Percentiles rank a stretch among this genome's conserved stretches.
These are phyloP conservation scores for Xylariaceae sp. DNA, from an alignment of 2,329 filamentous ascomycete genomes.

Conservation along the genomic window DNA sequence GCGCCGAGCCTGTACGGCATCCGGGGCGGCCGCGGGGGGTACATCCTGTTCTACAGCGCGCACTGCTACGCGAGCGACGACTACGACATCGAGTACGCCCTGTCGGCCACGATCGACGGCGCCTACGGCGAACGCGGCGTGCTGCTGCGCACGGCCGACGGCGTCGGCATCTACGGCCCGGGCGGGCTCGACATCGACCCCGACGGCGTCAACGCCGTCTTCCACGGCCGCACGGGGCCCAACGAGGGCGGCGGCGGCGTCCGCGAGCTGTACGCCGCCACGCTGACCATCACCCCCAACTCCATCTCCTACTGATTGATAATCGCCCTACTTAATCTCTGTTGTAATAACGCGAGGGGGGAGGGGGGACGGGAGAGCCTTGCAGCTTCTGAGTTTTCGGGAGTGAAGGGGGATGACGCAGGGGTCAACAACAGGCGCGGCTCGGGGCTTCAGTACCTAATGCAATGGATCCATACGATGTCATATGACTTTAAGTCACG, in stretches of 20 bases:
- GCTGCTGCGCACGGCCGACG: conserved; percentile 21
- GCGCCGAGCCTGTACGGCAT: conserved; percentile 23
- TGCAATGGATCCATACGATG: too few species aligned
- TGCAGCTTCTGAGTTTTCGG: too few species aligned
- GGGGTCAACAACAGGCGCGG: too few species aligned
- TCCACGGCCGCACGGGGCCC: conserved; percentile 19
- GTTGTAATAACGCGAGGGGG: too few species aligned
- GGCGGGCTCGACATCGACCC: conserved; percentile 25
- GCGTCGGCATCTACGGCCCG: conserved; percentile 20
- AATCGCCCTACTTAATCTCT: too few species aligned
- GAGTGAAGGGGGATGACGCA: too few species aligned
- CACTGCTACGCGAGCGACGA: conserved; percentile 26
- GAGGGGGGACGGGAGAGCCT: too few species aligned
- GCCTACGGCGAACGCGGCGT: conserved; percentile 21
- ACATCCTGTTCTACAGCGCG: conserved; percentile 24
- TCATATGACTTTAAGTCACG: too few species aligned
- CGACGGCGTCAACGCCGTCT: conserved; percentile 19
- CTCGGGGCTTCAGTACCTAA: too few species aligned
- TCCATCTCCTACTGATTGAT: conserved; percentile 11
- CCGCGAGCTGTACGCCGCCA: conserved; percentile 19
- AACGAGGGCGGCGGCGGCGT: conserved; percentile 10
- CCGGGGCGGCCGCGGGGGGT: conserved; percentile 13
- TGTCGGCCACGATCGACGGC: conserved; percentile 23
- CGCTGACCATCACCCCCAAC: conserved; percentile 16
- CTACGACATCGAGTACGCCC: conserved; percentile 26